Base-by-base conservation (phyloP, 306 rosid species). In the Calophaca sinica region DNA sequence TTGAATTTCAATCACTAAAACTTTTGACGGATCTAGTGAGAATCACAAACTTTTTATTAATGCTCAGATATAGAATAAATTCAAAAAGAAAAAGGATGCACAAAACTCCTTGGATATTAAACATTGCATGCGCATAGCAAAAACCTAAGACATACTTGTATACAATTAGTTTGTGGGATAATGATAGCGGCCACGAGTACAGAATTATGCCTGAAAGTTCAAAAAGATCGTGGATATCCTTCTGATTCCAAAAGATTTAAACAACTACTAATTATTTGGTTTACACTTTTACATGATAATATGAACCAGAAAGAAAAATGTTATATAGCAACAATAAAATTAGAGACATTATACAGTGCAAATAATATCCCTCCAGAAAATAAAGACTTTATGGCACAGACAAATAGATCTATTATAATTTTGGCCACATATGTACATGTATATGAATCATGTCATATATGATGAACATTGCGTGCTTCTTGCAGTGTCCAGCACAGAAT, bases 401-500 rank as follows among this genome's bases (percentile, higher is more conserved):
- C 33, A 59, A 54, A 45, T 55, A 60, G 9, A 11, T 49, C 13
- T 32, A 20, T 31, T 3, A 10, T 58, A 59, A 64, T 51, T 53
- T 62, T 70, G 79, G 38, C 36, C 3, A 11, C 28, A 60, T 51
- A 62, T 67, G 13, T 26, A 48, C 51, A 7, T 5, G 7, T 26
- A 9, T n/a, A 73, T 7, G 10, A 73, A 74, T 68, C 48, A 28
- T n/a, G 60, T 51, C 59, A 61, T 52, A 15, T 69, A 57, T 68
- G 73, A 79, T 39, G 68, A 82, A 58, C 49, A 48, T 35, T 36
- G 39, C 29, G 14, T 79, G 58, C 80, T 78, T 66, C 79, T 72
- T 80, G 88, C 94, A 94, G 96, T 77, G 52, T 20, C 77, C 50
- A 63, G 83, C 64, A 68, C 60, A 78, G 52, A 89, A 74, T 65